These are phyloP conservation scores for Populus nigra DNA, from an alignment of 345 rosid species.

Conservation along the genomic window DNA sequence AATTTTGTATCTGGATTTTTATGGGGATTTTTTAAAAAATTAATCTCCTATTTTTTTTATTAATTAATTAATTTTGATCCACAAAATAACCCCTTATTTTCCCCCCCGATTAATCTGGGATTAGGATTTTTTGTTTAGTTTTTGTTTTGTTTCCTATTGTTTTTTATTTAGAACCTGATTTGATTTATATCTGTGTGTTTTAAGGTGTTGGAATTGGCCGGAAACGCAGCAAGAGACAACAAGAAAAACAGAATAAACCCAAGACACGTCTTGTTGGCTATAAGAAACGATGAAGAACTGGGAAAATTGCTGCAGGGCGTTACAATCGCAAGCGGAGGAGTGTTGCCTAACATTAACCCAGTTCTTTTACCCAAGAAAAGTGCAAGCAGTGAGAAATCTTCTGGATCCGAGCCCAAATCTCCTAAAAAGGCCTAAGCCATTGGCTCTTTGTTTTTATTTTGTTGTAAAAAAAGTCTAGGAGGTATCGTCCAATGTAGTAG, in stretches of 20 bases:
- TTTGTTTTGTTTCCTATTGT: background rate
- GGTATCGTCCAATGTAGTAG: background rate
- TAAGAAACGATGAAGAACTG: conserved; percentile 27
- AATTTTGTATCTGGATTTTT: too few relatives aligned
- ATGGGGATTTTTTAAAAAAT: too few relatives aligned
- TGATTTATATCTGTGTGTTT: background rate
- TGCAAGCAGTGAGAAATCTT: background rate
- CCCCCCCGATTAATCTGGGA: too few relatives aligned
- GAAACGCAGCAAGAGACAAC: conserved; percentile 28
- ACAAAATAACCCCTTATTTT: too few relatives aligned
- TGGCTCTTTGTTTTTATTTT: background rate
- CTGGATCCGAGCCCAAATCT: conserved; percentile 2
- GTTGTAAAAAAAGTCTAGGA: too few relatives aligned
- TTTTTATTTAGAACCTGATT: background rate
- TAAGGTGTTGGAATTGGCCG: conserved; percentile 26
- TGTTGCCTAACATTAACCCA: conserved; percentile 23
- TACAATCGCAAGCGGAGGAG: conserved; percentile 24
- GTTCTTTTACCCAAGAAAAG: conserved; percentile 23
- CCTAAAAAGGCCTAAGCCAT: conserved; percentile 1
- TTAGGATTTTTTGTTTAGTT: too few relatives aligned
- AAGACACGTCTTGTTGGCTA: conserved; percentile 19
- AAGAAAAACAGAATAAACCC: conserved; percentile 31
- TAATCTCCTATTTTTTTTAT: background rate
- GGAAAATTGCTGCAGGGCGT: conserved; percentile 26
- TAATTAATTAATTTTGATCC: too few relatives aligned